These are phyloP conservation scores for Penicillium freii DNA, from an alignment of 2,329 filamentous ascomycete species.

Conservation along the genomic window DNA sequence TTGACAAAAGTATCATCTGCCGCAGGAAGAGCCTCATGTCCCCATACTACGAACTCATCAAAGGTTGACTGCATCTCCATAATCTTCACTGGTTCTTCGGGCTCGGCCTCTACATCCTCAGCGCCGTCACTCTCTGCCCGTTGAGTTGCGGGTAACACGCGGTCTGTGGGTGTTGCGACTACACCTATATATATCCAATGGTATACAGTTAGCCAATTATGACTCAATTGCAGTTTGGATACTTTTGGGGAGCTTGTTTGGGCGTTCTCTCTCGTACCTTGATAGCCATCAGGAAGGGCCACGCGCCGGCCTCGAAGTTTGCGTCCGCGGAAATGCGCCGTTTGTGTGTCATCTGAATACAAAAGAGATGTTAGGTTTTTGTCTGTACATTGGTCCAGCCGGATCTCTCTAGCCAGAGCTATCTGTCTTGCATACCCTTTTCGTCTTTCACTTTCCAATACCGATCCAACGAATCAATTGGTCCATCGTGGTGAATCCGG, in stretches of 20 bases:
- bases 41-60: conserved; percentile 77
- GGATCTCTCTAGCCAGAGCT: background rate
- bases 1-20: conserved; percentile 69
- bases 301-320: conserved; percentile 69
- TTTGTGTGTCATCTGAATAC: conserved; percentile 39
- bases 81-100: conserved; percentile 52
- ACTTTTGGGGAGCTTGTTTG: background rate
- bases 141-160: conserved; percentile 25
- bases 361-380: background rate
- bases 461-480: conserved; percentile 59
- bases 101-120: conserved; percentile 48
- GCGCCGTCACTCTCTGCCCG: conserved; percentile 42
- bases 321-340: conserved; percentile 74
- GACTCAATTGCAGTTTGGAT: background rate
- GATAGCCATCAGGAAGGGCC: conserved; percentile 68
- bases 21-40: conserved; percentile 67
- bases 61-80: conserved; percentile 68
- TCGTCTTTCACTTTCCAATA: conserved; percentile 63
- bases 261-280: conserved; percentile 41
- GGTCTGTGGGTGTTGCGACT: conserved; percentile 54
- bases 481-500: conserved; percentile 73
- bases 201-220: background rate
- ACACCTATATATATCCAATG: conserved; percentile 49
- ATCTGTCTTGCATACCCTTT: conserved; percentile 36
- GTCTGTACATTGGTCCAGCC: background rate